Conservation (phyloP, 768 basidiomycete genomes). For the Tylopilus felleus region DNA sequence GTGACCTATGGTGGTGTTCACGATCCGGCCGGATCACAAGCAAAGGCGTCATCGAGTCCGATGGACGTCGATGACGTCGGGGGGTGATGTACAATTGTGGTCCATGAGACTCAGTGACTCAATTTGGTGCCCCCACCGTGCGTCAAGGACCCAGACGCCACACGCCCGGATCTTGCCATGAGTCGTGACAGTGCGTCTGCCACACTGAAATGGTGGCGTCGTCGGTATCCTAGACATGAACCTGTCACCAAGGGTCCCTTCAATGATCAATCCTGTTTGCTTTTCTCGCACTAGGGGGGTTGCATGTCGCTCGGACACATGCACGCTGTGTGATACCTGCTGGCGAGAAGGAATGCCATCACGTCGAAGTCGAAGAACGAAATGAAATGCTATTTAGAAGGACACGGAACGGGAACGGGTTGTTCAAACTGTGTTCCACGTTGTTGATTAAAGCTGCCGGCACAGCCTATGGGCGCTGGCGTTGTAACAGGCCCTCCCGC, state of each 20-base stretch:
- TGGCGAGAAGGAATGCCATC: too few relatives aligned
- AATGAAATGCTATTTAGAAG: background rate
- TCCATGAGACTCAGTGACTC: background rate
- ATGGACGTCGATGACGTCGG: slow-evolving; percentile 9
- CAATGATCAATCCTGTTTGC: background rate
- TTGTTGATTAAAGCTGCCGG: background rate
- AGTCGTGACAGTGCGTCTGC: background rate
- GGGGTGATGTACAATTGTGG: slow-evolving; percentile 3
- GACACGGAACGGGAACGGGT: background rate
- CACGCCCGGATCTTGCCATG: slow-evolving; percentile 10
- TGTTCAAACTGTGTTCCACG: slow-evolving; percentile 4
- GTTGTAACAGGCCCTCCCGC: background rate
- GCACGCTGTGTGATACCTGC: background rate
- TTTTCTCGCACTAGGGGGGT: background rate
- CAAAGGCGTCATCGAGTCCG: background rate
- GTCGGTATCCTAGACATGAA: background rate
- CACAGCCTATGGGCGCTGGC: background rate
- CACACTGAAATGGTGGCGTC: slow-evolving; percentile 5
- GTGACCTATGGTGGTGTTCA: background rate
- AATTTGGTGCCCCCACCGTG: background rate
- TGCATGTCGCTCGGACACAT: slow-evolving; percentile 7
- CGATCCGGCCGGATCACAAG: background rate
- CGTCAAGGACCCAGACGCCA: background rate
- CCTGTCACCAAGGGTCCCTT: background rate
- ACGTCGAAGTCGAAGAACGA: background rate